Evolutionary conservation across 257 asterid genomes (phyloP).

Genomic region (Nicotiana noctiflora): DNA sequence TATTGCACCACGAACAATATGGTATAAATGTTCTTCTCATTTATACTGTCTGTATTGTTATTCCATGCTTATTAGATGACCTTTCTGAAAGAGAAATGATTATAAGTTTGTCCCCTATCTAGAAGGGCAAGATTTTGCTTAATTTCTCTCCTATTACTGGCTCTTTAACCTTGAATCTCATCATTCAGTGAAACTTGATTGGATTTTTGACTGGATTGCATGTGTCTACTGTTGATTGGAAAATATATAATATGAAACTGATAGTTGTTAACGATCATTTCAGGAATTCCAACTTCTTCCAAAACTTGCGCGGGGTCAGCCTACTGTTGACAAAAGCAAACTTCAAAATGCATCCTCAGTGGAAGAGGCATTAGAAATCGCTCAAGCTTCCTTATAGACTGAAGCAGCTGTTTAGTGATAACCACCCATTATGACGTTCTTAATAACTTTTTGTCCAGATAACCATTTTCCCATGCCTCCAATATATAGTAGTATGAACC

Average conservation of each 20-base stretch:
- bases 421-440: not conserved
- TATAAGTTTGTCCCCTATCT: not conserved
- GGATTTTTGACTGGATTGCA: not conserved
- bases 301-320: constrained; percentile 75
- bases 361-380: constrained; percentile 79
- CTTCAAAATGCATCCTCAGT: constrained; percentile 78
- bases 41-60: not conserved
- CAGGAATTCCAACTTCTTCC: constrained; percentile 91
- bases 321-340: constrained; percentile 55
- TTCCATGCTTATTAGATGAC: not conserved
- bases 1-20: not conserved
- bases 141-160: not conserved
- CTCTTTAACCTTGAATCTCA: not conserved
- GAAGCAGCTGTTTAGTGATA: constrained; percentile 24
- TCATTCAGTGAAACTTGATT: not conserved
- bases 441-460: not conserved
- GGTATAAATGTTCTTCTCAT: not conserved
- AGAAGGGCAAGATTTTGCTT: not conserved
- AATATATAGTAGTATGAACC: not conserved
- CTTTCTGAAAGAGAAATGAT: not conserved
- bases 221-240: not conserved
- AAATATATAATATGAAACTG: not conserved
- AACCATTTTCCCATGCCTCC: not conserved
- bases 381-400: constrained; percentile 44
- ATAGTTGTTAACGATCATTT: not conserved